Percentiles rank a stretch among this genome's conserved stretches.
Conservation (phyloP, 768 basidiomycete species). For the Cystobasidiopsis lactophilus region DNA sequence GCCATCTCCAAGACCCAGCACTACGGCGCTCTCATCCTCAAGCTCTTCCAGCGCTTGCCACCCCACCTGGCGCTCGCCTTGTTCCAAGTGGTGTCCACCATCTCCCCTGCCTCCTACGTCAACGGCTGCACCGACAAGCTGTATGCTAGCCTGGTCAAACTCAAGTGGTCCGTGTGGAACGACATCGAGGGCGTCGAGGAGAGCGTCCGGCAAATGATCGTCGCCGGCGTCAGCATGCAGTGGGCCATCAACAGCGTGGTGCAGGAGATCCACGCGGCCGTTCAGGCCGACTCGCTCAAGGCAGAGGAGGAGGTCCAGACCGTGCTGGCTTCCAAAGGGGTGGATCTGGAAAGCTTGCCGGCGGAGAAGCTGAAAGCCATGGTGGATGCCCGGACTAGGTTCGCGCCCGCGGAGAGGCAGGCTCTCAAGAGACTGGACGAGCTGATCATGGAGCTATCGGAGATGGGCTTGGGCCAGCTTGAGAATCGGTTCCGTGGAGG, state of each 20-base stretch:
- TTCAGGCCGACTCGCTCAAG: background rate
- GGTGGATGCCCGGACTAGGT: background rate
- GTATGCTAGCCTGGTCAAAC: background rate
- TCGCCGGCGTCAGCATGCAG: background rate
- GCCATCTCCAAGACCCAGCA: background rate
- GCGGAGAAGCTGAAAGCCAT: background rate
- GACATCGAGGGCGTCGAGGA: background rate
- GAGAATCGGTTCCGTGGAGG: too few species aligned
- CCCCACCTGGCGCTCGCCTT: background rate
- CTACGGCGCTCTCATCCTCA: background rate
- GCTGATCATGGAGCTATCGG: background rate
- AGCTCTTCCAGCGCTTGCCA: background rate
- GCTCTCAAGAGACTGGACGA: background rate
- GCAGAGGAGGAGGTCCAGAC: background rate
- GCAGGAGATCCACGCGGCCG: background rate
- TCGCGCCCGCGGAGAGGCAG: background rate
- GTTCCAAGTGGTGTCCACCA: background rate
- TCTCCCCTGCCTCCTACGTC: background rate
- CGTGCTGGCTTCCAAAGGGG: background rate
- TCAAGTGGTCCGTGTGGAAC: background rate
- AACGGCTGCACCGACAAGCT: background rate
- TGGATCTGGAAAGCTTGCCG: background rate
- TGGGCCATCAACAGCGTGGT: background rate
- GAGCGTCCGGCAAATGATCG: background rate
- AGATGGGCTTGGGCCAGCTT: too few species aligned